These are phyloP conservation scores for Candida namnaoensis DNA, from an alignment of 805 yeast genomes.

Conservation along the genomic window DNA sequence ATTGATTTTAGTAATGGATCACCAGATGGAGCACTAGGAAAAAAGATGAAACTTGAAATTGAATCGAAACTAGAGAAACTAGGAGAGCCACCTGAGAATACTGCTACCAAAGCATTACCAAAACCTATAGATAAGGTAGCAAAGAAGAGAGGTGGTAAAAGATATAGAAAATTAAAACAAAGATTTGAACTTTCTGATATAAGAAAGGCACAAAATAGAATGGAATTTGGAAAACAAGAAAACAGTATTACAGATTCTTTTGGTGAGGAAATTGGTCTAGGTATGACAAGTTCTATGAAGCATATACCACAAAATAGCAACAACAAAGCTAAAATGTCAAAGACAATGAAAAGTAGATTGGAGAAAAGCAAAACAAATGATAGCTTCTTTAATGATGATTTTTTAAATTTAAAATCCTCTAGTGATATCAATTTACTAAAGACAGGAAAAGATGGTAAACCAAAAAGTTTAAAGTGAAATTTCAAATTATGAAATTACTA, in stretches of 20 bases:
- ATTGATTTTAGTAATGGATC: conserved; percentile 48
- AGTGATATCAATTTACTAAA: neutral
- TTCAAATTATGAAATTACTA: too few relatives aligned
- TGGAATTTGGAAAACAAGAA: conserved; percentile 77
- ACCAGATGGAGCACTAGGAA: conserved; percentile 46
- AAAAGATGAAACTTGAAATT: conserved; percentile 51
- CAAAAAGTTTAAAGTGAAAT: neutral
- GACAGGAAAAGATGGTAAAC: neutral
- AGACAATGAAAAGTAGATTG: conserved; percentile 46
- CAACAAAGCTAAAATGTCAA: conserved; percentile 52
- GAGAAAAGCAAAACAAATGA: conserved; percentile 4
- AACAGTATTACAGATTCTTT: conserved; percentile 49
- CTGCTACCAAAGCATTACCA: conserved; percentile 56
- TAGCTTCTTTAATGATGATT: conserved; percentile 13
- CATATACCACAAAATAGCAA: conserved; percentile 27
- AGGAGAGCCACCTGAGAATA: conserved; percentile 66
- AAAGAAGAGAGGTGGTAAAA: conserved; percentile 79
- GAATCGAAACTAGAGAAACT: conserved; percentile 58
- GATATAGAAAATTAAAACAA: conserved; percentile 73
- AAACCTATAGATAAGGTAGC: conserved; percentile 63
- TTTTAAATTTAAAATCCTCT: conserved; percentile 6
- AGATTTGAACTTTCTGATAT: conserved; percentile 74
- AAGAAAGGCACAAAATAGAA: conserved; percentile 74
- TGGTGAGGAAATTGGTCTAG: conserved; percentile 81
- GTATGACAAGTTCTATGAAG: conserved; percentile 39